Base-by-base conservation (phyloP, 352 stramenopile species). In the Phytophthora pinifolia region DNA sequence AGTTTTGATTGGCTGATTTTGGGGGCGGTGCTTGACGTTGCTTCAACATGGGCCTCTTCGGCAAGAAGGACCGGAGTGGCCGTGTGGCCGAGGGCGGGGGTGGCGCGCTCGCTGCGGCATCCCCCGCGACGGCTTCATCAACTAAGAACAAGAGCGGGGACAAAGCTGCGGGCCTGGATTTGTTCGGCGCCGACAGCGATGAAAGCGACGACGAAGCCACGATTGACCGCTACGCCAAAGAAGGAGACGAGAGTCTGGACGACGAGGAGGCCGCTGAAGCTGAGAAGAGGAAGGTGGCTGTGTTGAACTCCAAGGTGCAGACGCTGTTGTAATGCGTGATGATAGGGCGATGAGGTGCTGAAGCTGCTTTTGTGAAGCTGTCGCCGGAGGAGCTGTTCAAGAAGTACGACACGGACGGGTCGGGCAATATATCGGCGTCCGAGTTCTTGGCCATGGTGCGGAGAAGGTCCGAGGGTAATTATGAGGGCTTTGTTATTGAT, bases 321-420 rank as follows among this genome's bases (percentile, higher is more conserved):
- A n/a, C 9, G 18, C 4, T 15, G 12, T 18, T 3, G 15, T 37
- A 15, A 43, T n/a, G 42, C 2, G 18, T 10, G 38, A 9, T 27
- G 13, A 18, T 39, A 33, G 29, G 9, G 10, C 15, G 20, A 27
- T 33, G 9, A 15, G 15, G 0, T 41, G 2, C 2, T 53, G 20
- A 53, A 14, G 30, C 6, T 55, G 10, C 14, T 42, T n/a, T 22
- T 12, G 22, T 54, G 27, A 59, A 83, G 76, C 49, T 88, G 15
- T 74, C 74, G 1, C 78, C 83, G 1, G 95, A 98, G 32, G 77
- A 96, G 32, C 61, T 98, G 7, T 98, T 98, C 59, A 68, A 73
- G 4, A 93, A 96, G 35, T 97, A 97, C 54, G 94, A 98, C 69
- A 91, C 79, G 10, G 86, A 98, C 49, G 67, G 80, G 0, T 96